A percentile compares a stretch with the other conserved stretches of the same genome.
phyloP scores from a whole-genome alignment of 352 stramenopile species.

The Pythium sukuiense region DNA sequence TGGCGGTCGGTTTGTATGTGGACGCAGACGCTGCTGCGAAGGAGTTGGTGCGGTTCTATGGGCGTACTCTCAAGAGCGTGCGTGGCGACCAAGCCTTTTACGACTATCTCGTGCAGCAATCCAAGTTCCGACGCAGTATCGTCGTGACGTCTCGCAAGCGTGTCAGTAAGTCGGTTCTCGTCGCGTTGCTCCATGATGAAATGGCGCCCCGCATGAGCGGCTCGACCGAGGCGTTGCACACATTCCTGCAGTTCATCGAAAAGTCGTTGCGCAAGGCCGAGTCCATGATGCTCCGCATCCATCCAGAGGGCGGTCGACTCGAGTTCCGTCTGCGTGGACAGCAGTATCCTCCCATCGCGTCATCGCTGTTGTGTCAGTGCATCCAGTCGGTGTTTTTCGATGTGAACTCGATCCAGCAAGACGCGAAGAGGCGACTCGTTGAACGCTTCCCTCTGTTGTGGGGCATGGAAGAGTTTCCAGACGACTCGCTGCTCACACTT shows the following conservation, averaged over 20 bases:
- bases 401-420: conserved; percentile 77
- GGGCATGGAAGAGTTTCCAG: conserved; percentile 50
- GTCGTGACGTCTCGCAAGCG: conserved; percentile 78
- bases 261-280: conserved; percentile 83
- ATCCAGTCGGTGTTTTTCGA: conserved; percentile 81
- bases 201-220: conserved; percentile 65
- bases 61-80: conserved; percentile 53
- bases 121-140: conserved; percentile 71
- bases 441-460: conserved; percentile 74
- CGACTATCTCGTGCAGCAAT: conserved; percentile 53
- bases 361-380: conserved; percentile 60
- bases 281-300: conserved; percentile 72
- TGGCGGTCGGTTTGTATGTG: conserved; percentile 79
- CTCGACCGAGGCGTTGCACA: conserved; percentile 47
- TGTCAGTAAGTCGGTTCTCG: conserved; percentile 73
- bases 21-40: conserved; percentile 56
- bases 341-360: conserved; percentile 71
- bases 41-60: conserved; percentile 60
- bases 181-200: conserved; percentile 65
- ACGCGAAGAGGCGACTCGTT: conserved; percentile 72
- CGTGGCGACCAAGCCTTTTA: conserved; percentile 80
- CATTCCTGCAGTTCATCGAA: conserved; percentile 74
- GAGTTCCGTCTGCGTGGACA: conserved; percentile 71
- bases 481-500: conserved; percentile 58
- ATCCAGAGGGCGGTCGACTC: conserved; percentile 54